Base-by-base conservation (phyloP, 441 rosid genomes). In the Adansonia madagascariensis region DNA sequence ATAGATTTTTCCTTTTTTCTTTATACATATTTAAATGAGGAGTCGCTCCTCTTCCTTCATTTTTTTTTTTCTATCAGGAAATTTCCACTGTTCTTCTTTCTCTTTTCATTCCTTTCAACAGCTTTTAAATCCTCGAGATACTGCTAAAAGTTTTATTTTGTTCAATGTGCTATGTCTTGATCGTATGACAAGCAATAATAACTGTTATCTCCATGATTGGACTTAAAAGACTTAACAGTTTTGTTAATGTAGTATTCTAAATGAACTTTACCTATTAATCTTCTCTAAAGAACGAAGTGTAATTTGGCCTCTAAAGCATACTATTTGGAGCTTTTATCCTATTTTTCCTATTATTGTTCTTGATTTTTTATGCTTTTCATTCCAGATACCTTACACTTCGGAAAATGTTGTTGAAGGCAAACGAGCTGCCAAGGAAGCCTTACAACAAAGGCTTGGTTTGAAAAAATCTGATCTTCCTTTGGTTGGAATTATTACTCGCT, bases 401-500 rank as follows among this genome's bases (percentile, higher is more conserved):
- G 95, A 91, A 80, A 94, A 92, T 69, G 95, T 92, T 35, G 78
- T 88, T 11, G 97, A 94, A 89, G 99, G 99, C 72, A 96, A 96
- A 83, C 85, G 85, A 85, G 98, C 98, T 73, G 95, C 98, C 53
- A 96, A 94, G 83, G 86, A 90, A 79, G 97, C 94, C 77, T 82
- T 96, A 82, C 98, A 92, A 87, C 89, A 84, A 75, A 92, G 81
- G 80, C 92, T 96, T 85, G 92, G 92, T 75, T 79, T 96, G 75
- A 87, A 81, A 80, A 87, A 0, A 59, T 84, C 88, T 5, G 94
- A 94, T 81, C 87, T 90, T 56, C 99, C 99, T 44, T 55, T 96
- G 73, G 89, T 96, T 27, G 99, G 98, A 71, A 89, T 94, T 76
- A 89, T 96, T 71, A 86, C 94, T 41, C 98, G 98, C 77, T 90